Percentiles rank a stretch among this genome's conserved stretches.
Evolutionary conservation across 1,284 basidiomycete genomes (phyloP).

Genomic region (Cutaneotrichosporon sp.): DNA sequence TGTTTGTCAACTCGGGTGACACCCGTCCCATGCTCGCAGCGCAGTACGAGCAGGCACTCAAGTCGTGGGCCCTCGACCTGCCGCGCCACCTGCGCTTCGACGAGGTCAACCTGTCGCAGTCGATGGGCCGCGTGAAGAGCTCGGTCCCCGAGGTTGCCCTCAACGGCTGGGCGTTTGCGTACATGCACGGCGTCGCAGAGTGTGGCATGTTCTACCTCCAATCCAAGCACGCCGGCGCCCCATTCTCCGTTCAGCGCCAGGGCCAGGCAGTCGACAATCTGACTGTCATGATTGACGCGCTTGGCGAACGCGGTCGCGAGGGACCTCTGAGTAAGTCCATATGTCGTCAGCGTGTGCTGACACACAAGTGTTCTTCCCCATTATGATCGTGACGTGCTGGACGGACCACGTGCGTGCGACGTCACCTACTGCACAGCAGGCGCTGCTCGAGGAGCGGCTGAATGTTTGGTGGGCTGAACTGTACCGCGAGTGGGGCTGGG

Average conservation of each 20-base stretch:
- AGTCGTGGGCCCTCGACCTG: constrained; percentile 47
- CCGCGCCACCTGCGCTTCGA: constrained; percentile 48
- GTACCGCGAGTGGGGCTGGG: constrained; percentile 37
- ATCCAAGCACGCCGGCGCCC: constrained; percentile 28
- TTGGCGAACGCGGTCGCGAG: constrained; percentile 41
- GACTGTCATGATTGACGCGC: constrained; percentile 40
- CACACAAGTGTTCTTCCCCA: constrained; percentile 36
- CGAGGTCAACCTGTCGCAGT: constrained; percentile 45
- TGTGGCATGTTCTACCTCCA: constrained; percentile 51
- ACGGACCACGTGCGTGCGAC: constrained; percentile 34
- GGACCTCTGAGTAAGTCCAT: constrained; percentile 39
- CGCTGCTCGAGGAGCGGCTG: constrained; percentile 30
- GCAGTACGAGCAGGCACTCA: constrained; percentile 36
- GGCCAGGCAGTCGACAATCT: constrained; percentile 47
- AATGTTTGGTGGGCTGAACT: constrained; percentile 38
- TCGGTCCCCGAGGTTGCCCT: constrained; percentile 33
- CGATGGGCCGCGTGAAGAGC: constrained; percentile 37
- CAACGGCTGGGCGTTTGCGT: constrained; percentile 48
- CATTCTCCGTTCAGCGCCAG: constrained; percentile 39
- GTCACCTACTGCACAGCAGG: constrained; percentile 20
- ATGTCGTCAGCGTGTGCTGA: neutral
- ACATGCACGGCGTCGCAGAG: constrained; percentile 51
- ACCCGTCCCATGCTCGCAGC: constrained; percentile 16
- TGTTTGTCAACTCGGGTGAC: constrained; percentile 27
- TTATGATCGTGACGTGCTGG: constrained; percentile 40